Conservation (phyloP, 257 asterid genomes). For the Primulina huaijiensis region DNA sequence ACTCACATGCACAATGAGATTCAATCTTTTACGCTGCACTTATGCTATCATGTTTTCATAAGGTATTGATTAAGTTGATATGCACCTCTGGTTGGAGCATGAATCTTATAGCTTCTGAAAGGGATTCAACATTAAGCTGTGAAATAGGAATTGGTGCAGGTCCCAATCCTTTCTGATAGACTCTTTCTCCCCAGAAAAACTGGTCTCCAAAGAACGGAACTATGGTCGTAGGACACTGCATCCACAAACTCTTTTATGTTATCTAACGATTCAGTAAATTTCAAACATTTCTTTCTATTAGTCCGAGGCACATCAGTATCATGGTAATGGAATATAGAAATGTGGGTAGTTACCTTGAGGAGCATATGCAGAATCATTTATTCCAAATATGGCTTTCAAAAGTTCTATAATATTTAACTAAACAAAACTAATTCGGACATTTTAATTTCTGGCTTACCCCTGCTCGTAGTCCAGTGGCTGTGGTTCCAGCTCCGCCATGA, state of each 20-base stretch:
- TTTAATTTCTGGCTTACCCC: constrained; percentile 53
- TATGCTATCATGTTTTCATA: background rate
- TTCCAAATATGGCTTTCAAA: too few relatives aligned
- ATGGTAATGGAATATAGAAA: background rate
- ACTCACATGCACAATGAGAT: background rate
- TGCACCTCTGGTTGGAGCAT: constrained; percentile 93
- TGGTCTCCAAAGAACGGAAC: constrained; percentile 98
- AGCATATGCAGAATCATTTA: background rate
- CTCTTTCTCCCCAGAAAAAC: constrained; percentile 93
- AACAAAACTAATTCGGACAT: background rate
- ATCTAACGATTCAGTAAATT: background rate
- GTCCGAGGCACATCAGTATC: background rate
- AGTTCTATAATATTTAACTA: too few relatives aligned
- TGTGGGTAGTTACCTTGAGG: background rate
- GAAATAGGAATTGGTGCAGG: constrained; percentile 89
- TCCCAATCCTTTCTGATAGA: constrained; percentile 72
- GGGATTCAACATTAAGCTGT: constrained; percentile 67
- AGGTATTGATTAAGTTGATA: background rate
- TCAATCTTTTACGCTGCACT: background rate
- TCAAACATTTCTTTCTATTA: background rate
- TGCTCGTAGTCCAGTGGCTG: constrained; percentile 90
- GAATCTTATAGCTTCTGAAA: constrained; percentile 81
- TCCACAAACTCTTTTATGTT: constrained; percentile 2
- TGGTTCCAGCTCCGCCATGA: constrained; percentile 67
- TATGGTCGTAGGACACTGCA: constrained; percentile 97